These are phyloP conservation scores for Plantago ovata DNA, from an alignment of 257 asterid species.

Conservation along the genomic window DNA sequence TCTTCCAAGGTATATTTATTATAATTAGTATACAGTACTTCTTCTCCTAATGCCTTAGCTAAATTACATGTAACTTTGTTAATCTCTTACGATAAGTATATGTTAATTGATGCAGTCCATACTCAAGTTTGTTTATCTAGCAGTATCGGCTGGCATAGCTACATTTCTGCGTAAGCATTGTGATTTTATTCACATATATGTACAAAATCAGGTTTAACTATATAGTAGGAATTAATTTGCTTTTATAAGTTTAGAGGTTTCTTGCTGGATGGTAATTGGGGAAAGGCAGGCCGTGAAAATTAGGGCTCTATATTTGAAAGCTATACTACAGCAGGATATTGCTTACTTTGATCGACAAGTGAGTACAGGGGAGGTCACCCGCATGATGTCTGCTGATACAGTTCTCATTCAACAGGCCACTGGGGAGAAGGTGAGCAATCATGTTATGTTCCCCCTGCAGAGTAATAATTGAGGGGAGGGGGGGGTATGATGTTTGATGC, in stretches of 20 bases:
- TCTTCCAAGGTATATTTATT: too few relatives aligned
- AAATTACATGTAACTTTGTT: too few relatives aligned
- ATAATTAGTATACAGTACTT: too few relatives aligned
- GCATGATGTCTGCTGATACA: constrained; percentile 80
- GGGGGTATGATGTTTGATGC: too few relatives aligned
- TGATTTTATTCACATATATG: background rate
- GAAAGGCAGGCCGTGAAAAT: constrained; percentile 93
- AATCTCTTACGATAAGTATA: too few relatives aligned
- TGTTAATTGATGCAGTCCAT: background rate
- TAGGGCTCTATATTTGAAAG: constrained; percentile 77
- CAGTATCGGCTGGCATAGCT: background rate
- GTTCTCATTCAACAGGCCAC: constrained; percentile 85
- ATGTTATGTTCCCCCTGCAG: background rate
- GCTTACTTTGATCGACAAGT: constrained; percentile 73
- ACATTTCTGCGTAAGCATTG: background rate
- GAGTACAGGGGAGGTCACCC: constrained; percentile 85
- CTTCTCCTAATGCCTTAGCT: too few relatives aligned
- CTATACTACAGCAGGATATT: constrained; percentile 82
- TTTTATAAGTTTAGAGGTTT: constrained; percentile 55
- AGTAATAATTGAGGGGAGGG: too few relatives aligned
- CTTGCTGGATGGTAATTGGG: constrained; percentile 95
- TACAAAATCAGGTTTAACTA: background rate
- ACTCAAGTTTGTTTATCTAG: background rate
- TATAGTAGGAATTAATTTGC: background rate
- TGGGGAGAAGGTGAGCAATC: constrained; percentile 67